Conservation (phyloP, 768 basidiomycete species). For the Phanerodontia chrysosporium region DNA sequence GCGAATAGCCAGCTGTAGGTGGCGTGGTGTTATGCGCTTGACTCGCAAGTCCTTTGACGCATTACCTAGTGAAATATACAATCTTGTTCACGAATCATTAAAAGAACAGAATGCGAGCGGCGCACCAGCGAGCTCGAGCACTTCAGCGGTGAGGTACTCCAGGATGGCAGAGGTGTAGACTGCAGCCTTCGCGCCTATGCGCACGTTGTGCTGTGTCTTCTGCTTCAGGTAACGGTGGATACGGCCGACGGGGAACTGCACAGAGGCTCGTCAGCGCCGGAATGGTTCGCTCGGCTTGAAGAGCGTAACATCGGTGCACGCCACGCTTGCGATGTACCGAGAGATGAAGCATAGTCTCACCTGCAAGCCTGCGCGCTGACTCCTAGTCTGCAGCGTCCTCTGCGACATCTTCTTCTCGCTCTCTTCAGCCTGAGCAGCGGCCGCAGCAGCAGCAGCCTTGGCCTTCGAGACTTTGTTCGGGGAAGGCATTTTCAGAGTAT, state of each 20-base stretch:
- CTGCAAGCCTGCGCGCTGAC: constrained; percentile 86
- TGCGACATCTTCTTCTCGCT: constrained; percentile 28
- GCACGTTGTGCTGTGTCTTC: constrained; percentile 88
- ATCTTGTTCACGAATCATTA: not conserved
- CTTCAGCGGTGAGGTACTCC: constrained; percentile 95
- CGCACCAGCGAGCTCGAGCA: constrained; percentile 91
- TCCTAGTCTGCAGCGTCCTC: constrained; percentile 57
- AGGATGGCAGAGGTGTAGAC: constrained; percentile 96
- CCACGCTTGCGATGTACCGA: not conserved
- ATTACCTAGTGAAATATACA: constrained; percentile 55
- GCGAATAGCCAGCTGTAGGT: constrained; percentile 92
- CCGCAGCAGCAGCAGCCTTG: constrained; percentile 31
- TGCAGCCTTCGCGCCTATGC: constrained; percentile 96
- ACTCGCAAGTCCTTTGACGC: constrained; percentile 96
- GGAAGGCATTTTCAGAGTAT: constrained; percentile 12
- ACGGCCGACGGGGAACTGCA: constrained; percentile 93
- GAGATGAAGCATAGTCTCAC: constrained; percentile 34
- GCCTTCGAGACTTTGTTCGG: constrained; percentile 51
- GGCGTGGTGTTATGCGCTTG: constrained; percentile 95
- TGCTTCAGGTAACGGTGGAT: constrained; percentile 94
- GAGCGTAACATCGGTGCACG: not conserved
- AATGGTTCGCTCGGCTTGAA: not conserved
- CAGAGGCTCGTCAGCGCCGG: not conserved
- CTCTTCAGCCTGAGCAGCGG: constrained; percentile 29
- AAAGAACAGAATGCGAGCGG: not conserved